Percentiles rank a stretch among this genome's conserved stretches.
Conservation (phyloP, 176 grass and related monocot species). For the Lolium rigidum region DNA sequence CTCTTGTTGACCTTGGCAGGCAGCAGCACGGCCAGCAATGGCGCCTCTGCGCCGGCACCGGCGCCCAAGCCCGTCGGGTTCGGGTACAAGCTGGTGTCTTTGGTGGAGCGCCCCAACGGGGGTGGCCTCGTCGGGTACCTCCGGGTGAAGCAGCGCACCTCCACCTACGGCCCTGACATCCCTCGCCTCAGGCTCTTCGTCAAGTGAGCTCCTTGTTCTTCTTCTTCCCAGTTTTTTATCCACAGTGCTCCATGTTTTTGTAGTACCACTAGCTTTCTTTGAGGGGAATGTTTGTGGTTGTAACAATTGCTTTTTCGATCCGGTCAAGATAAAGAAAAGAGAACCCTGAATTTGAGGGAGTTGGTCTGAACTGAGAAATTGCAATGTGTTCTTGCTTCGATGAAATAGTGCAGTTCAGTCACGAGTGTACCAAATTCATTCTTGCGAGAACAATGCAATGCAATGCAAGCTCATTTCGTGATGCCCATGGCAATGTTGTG, state of each 20-base stretch:
- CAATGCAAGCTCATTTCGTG: slow-evolving; percentile 2
- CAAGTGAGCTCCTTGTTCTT: slow-evolving; percentile 59
- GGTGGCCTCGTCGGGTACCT: slow-evolving; percentile 74
- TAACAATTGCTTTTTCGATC: neutral
- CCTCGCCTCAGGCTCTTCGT: slow-evolving; percentile 89
- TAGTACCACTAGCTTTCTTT: neutral
- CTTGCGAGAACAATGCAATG: neutral
- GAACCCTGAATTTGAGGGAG: neutral
- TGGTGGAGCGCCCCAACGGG: slow-evolving; percentile 57
- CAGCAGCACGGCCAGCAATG: slow-evolving; percentile 17
- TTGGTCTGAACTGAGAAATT: neutral
- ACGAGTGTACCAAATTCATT: slow-evolving; percentile 10
- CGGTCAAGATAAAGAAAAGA: neutral
- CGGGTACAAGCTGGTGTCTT: slow-evolving; percentile 77
- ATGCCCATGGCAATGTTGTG: neutral
- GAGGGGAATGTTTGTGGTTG: slow-evolving; percentile 40
- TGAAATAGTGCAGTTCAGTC: neutral
- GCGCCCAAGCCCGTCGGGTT: slow-evolving; percentile 41
- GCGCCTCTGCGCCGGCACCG: slow-evolving; percentile 16
- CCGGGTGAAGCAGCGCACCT: slow-evolving; percentile 64
- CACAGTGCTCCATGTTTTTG: neutral
- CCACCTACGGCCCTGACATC: slow-evolving; percentile 87
- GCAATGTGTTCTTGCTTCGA: neutral
- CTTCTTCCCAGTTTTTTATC: neutral
- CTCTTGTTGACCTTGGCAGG: slow-evolving; percentile 31